Evolutionary conservation across 129 eudicot genomes (phyloP), one percentile per base, ranked within the genome.

Genomic region (Flaveria sonorensis): DNA sequence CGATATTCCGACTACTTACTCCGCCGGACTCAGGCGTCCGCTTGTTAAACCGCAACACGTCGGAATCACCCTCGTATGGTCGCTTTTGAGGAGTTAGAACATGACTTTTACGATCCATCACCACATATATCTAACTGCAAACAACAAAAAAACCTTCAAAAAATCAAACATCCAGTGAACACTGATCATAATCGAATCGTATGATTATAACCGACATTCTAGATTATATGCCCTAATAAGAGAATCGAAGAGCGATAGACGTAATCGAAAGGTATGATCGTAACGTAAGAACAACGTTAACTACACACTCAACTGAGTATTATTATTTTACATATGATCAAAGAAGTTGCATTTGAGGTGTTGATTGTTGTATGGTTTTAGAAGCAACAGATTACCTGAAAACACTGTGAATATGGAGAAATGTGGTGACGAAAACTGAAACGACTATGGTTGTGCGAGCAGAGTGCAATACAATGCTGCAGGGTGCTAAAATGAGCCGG

Each of bases 11-110:
- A 6, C 50, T 12, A 18, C 46, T 45, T 43, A 61, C 79, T 61
- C 50, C 46, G 4, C 51, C 51, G 8, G 73, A 51, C 52, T 50
- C 80, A 55, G 80, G 66, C 11, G 55, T 76, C 74, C 73, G 51
- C 15, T 70, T 69, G 61, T 43, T 57, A 6, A 3, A 45, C 0
- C 76, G 46, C 39, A 48, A 57, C 9, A n/a, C 51, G 5, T 70
- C 81, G 5, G 68, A 59, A 26, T 32, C 39, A 32, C 18, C 18
- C 13, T 78, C 76, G 6, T 70, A 57, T 10, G 24, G 45, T 53
- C 83, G 48, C 70, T 80, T 80, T 74, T 53, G 48, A 3, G 83
- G 83, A 39, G 79, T 80, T 65, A 80, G 52, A 42, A 11, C 4
- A 3, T 21, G 66, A 50, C 20, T 65, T 6, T 30, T 63, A 16